Percentiles rank a stretch among this genome's conserved stretches.
phyloP scores from a whole-genome alignment of 805 yeast genomes.

The Ascoidea tarda region DNA sequence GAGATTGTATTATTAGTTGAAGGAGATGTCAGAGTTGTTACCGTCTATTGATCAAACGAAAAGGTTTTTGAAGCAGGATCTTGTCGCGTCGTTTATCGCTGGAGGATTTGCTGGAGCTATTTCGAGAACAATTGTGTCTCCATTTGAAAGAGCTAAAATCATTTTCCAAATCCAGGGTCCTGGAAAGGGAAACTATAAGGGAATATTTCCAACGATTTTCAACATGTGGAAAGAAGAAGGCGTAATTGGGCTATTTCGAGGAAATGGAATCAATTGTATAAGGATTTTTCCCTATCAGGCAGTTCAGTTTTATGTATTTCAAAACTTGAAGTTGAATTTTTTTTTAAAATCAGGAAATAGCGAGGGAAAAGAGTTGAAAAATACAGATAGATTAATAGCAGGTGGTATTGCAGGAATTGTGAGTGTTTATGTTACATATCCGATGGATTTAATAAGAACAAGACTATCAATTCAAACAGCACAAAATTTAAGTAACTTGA shows the following conservation, averaged over 20 bases:
- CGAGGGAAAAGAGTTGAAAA: slow-evolving; percentile 26
- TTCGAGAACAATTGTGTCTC: slow-evolving; percentile 86
- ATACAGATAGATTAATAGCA: slow-evolving; percentile 47
- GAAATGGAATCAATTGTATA: slow-evolving; percentile 81
- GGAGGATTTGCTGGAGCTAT: slow-evolving; percentile 75
- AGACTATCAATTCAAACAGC: slow-evolving; percentile 86
- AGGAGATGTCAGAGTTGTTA: background rate
- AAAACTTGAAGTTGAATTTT: slow-evolving; percentile 18
- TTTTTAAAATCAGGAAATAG: slow-evolving; percentile 26
- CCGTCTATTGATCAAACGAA: background rate
- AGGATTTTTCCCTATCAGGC: slow-evolving; percentile 91
- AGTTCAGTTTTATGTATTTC: slow-evolving; percentile 82
- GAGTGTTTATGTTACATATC: slow-evolving; percentile 77
- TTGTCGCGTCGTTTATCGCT: slow-evolving; percentile 48
- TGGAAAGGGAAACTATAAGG: slow-evolving; percentile 34
- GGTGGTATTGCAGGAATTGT: slow-evolving; percentile 76
- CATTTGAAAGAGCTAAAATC: slow-evolving; percentile 89
- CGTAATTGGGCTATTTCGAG: slow-evolving; percentile 77
- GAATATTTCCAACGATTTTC: slow-evolving; percentile 58
- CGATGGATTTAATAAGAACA: slow-evolving; percentile 83
- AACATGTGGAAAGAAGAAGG: slow-evolving; percentile 88
- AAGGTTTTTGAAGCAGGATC: slow-evolving; percentile 26
- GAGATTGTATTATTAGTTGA: too few species aligned
- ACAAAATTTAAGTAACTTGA: slow-evolving; percentile 18
- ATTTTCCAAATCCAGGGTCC: slow-evolving; percentile 75